phyloP scores from a whole-genome alignment of 2,329 filamentous ascomycete species.

The Ophioceras dolichostomum region DNA sequence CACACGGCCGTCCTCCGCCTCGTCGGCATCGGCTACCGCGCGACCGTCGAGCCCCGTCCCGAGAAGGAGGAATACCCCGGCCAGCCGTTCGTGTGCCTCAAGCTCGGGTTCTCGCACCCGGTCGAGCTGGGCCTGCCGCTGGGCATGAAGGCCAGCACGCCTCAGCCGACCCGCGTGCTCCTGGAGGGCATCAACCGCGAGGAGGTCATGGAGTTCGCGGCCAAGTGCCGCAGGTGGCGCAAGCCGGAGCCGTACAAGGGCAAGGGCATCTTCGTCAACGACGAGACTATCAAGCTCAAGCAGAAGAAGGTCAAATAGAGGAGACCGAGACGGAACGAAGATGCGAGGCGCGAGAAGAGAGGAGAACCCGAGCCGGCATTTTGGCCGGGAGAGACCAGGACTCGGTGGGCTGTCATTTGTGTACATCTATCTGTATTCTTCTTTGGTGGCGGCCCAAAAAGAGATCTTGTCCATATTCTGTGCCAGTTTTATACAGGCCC shows the following conservation, averaged over 20 bases:
- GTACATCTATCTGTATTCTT: neutral
- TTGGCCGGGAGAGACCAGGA: too few relatives aligned
- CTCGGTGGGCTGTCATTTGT: too few relatives aligned
- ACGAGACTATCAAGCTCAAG: constrained; percentile 96
- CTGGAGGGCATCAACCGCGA: constrained; percentile 82
- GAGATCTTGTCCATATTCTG: too few relatives aligned
- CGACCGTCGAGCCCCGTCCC: constrained; percentile 67
- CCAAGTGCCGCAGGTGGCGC: constrained; percentile 77
- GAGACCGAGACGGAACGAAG: too few relatives aligned
- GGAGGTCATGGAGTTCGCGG: constrained; percentile 82
- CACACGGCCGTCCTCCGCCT: constrained; percentile 88
- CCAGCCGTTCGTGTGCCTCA: constrained; percentile 82
- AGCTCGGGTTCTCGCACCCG: constrained; percentile 93
- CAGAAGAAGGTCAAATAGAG: constrained; percentile 87
- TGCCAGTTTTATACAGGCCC: too few relatives aligned
- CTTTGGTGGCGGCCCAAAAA: too few relatives aligned
- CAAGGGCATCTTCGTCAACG: constrained; percentile 97
- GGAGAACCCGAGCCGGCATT: too few relatives aligned
- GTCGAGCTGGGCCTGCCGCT: constrained; percentile 77
- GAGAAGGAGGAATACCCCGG: constrained; percentile 64
- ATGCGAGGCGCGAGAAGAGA: too few relatives aligned
- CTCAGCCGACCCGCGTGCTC: constrained; percentile 82
- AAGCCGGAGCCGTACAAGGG: constrained; percentile 96
- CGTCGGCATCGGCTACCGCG: constrained; percentile 91
- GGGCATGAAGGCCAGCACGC: constrained; percentile 76